Evolutionary conservation across 768 basidiomycete species (phyloP), one percentile per base, ranked within the genome.

Genomic region (Boletus vermiculosoides): DNA sequence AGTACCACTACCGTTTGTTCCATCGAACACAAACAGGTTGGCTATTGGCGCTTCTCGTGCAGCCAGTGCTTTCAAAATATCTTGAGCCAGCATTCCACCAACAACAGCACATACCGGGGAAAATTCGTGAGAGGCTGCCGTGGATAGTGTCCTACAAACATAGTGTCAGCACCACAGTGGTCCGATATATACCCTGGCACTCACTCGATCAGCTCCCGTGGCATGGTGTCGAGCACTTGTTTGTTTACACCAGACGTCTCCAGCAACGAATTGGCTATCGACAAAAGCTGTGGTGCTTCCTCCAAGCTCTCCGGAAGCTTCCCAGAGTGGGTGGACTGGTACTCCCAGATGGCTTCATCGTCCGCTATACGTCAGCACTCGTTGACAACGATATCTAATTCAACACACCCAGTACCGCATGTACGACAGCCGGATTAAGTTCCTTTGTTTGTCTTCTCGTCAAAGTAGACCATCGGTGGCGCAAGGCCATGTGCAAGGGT

Each of bases 101-200:
- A 99, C 80, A 36, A 99, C 90, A 1, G 97, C 97, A 69, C 94
- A 92, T 1, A 94, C 87, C 0, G 97, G 94, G 0, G 94, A 88
- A 75, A 98, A 92, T 69, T 96, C 94, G 69, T 89, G 85, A 20
- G 76, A 73, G 8, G 92, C 87, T n/a, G 88, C 85, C 15, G 76
- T 79, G 5, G 86, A 77, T 41, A 90, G 61, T n/a, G 83, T 76
- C 61, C 94, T 97, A 23, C n/a, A 55, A 62, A 23, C 31, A 45
- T 48, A 49, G n/a, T 58, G 66, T 58, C 37, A 67, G 36, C 47
- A 45, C 42, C 18, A 22, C 15, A 45, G 12, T 6, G 23, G 25
- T 28, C 25, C 12, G 13, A 42, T 20, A 15, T 34, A 54, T 16
- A 31, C 42, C 57, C 40, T 16, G 39, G 30, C 12, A 16, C 60